Evolutionary conservation across 2,329 filamentous ascomycete species (phyloP), one percentile per base, ranked within the genome.

Genomic region (Penicillium sp.): DNA sequence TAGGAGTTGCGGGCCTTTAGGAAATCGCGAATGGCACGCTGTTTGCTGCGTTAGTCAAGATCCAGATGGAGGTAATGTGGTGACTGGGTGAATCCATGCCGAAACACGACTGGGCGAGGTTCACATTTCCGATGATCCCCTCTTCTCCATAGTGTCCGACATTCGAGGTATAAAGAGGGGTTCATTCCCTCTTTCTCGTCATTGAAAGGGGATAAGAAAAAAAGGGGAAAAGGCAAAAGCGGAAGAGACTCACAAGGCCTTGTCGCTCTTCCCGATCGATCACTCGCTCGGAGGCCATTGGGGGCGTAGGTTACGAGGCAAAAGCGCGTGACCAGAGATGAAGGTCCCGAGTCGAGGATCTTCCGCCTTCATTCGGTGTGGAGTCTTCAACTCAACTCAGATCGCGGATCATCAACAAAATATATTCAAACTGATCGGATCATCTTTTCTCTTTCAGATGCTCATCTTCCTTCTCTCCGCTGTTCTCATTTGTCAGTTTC

Each of bases 1-100:
- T 99, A 99, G 71, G 91, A 96, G 30, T 89, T 97, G 66, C 93
- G 87, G 61, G 95, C 87, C 72, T 91, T 95, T 68, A 99, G 84
- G 74, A 99, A 99, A 63, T 95, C 88, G 72, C 93, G 88, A 64
- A 97, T 91, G 56, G 88, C 86, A 77, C 86, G 86, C 91, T 95
- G 72, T 58, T 61, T 51, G 49, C 57, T 50, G 51, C 45, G 57
- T 68, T 63, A 69, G 64, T 60, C 53, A 55, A 52, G 53, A 56
- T 55, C 48, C 49, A 40, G 57, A 57, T 56, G 45, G 34, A 47
- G 41, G 25, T 29, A 33, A 44, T 30, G 25, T 45, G 42, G 42
- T 45, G 33, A 45, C 42, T 37, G 31, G 33, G n/a, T 45, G 41
- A 43, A 36, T 22, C 42, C 42, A 45, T 48, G 46, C 33, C 45